phyloP scores from a whole-genome alignment of 2,329 filamentous ascomycete genomes.

The Shiraia sp. region DNA sequence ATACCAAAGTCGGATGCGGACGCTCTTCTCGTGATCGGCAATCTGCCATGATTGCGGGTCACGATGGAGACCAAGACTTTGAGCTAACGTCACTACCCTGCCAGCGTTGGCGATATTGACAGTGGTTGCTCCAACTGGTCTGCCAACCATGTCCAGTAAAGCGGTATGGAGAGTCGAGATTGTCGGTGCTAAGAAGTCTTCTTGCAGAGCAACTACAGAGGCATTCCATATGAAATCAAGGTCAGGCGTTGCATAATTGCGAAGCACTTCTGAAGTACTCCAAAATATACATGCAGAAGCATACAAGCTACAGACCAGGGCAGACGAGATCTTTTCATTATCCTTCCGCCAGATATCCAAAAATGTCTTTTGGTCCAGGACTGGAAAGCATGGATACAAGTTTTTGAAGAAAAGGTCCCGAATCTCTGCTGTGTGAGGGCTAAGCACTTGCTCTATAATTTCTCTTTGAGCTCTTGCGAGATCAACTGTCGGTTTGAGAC shows the following conservation, averaged over 20 bases:
- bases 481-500: slow-evolving; percentile 11
- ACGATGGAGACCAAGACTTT: slow-evolving; percentile 22
- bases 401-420: slow-evolving; percentile 15
- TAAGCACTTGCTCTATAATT: slow-evolving; percentile 20
- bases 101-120: slow-evolving; percentile 26
- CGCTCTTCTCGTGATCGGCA: slow-evolving; percentile 16
- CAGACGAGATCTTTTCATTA: slow-evolving; percentile 16
- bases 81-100: slow-evolving; percentile 22
- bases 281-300: slow-evolving; percentile 18
- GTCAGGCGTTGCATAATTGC: slow-evolving; percentile 11
- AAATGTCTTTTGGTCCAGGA: slow-evolving; percentile 20
- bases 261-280: slow-evolving; percentile 12
- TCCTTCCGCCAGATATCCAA: slow-evolving; percentile 15
- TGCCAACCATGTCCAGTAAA: slow-evolving; percentile 22
- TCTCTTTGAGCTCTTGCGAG: slow-evolving; percentile 19
- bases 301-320: slow-evolving; percentile 21
- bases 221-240: slow-evolving; percentile 24
- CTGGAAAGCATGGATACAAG: slow-evolving; percentile 23
- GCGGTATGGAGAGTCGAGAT: slow-evolving; percentile 23
- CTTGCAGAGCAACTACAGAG: slow-evolving; percentile 18
- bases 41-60: slow-evolving; percentile 18
- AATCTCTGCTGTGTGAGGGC: slow-evolving; percentile 10
- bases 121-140: slow-evolving; percentile 20
- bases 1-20: slow-evolving; percentile 26
- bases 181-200: slow-evolving; percentile 24